Percentiles rank a stretch among this genome's conserved stretches.
These are phyloP conservation scores for Boletus subluridellus DNA, from an alignment of 1,284 basidiomycete species.

Conservation along the genomic window DNA sequence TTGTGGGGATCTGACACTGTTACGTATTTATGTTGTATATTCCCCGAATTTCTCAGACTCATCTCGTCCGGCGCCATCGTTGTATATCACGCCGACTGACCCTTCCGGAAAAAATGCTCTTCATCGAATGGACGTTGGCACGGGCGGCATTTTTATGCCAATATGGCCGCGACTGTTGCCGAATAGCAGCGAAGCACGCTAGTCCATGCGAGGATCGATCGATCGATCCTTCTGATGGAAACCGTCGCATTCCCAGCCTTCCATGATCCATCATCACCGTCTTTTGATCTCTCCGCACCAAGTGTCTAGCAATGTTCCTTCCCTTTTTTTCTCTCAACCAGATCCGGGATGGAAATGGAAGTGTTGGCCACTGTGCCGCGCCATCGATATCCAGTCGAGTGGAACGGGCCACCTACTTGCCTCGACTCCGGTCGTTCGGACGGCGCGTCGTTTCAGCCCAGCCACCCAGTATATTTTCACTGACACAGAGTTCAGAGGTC, in stretches of 20 bases:
- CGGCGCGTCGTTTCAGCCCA: background rate
- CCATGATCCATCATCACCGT: slow-evolving; percentile 11
- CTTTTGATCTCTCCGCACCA: slow-evolving; percentile 14
- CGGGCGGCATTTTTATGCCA: background rate
- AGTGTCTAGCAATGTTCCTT: slow-evolving; percentile 1
- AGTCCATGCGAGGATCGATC: slow-evolving; percentile 24
- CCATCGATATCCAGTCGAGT: background rate
- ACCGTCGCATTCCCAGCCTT: slow-evolving; percentile 15
- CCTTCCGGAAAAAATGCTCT: background rate
- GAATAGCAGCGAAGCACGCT: slow-evolving; percentile 2
- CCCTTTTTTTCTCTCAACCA: no score
- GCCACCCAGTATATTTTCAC: background rate
- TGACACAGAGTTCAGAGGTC: background rate
- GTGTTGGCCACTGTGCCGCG: background rate
- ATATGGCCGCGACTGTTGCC: background rate
- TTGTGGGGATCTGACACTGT: slow-evolving; percentile 27
- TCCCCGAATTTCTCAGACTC: background rate
- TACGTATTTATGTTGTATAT: slow-evolving; percentile 21
- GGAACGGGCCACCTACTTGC: background rate
- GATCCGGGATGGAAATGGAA: slow-evolving; percentile 5
- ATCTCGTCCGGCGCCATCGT: background rate
- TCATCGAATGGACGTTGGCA: slow-evolving; percentile 6
- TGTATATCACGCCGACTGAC: slow-evolving; percentile 3
- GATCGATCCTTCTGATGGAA: slow-evolving; percentile 35
- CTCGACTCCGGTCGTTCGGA: background rate